These are phyloP conservation scores for Cyberlindnera euphorbiae DNA, from an alignment of 805 yeast genomes.

Conservation along the genomic window DNA sequence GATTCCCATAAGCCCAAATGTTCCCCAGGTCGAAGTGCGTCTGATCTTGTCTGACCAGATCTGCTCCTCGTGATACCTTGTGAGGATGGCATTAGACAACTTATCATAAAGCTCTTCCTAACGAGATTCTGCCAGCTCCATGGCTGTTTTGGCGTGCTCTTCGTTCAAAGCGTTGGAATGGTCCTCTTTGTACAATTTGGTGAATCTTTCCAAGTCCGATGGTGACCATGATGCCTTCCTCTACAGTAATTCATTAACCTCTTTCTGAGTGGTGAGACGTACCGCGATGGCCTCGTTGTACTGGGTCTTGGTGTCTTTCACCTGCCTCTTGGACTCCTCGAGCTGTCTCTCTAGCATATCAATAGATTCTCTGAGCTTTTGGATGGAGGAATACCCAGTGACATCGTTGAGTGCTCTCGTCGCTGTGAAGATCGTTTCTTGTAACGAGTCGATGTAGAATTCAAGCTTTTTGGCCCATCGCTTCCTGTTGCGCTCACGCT, in stretches of 20 bases:
- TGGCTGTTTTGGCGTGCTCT: conserved; percentile 38
- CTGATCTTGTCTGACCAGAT: conserved; percentile 97
- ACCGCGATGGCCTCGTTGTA: conserved; percentile 59
- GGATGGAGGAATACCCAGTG: conserved; percentile 86
- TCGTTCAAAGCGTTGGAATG: conserved; percentile 68
- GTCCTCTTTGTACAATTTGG: conserved; percentile 74
- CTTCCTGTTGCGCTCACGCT: conserved; percentile 36
- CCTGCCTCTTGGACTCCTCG: conserved; percentile 40
- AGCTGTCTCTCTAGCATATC: conserved; percentile 49
- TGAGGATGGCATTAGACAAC: conserved; percentile 71
- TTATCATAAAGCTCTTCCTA: conserved; percentile 69
- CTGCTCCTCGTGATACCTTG: conserved; percentile 94
- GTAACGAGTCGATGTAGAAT: conserved; percentile 49
- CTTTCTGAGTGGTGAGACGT: conserved; percentile 70
- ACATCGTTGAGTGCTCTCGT: conserved; percentile 77
- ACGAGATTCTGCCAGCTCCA: conserved; percentile 50
- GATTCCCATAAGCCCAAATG: conserved; percentile 82
- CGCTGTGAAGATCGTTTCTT: conserved; percentile 53
- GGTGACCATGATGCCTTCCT: conserved; percentile 81
- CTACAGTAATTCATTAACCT: conserved; percentile 81
- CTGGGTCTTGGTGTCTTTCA: conserved; percentile 42
- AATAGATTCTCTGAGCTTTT: conserved; percentile 60
- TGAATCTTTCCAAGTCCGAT: conserved; percentile 76
- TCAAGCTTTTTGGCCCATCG: conserved; percentile 41
- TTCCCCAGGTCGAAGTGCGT: conserved; percentile 95